Base-by-base conservation (phyloP, 202 grass and related monocot genomes). In the Eragrostis tef region DNA sequence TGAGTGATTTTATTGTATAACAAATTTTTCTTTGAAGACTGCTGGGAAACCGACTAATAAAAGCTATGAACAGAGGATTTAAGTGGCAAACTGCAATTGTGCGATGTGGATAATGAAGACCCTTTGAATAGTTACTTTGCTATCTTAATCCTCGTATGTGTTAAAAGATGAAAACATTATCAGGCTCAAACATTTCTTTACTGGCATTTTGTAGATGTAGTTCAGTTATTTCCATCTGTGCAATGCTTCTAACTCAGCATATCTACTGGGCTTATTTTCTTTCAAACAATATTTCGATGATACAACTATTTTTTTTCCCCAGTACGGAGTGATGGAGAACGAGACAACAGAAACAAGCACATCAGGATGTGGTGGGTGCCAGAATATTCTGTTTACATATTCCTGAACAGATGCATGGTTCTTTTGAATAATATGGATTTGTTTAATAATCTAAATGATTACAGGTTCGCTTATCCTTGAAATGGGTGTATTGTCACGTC, bases 321-420 rank as follows among this genome's bases (percentile, higher is more conserved):
- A 98, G 95, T 76, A 98, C 9, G 95, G 95, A 83, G 92, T 98
- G 65, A 89, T 93, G 79, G 92, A 94, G 78, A 93, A 93, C 67
- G 92, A 98, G 77, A 98, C 88, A 81, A 88, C 90, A 88, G 95
- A 98, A 93, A 94, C 95, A 67, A 98, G 92, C 85, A 98, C 95
- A 90, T 98, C 95, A 76, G 95, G 95, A 21, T 98, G 92, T 73
- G 95, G 95, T 98, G 73, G 83, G 92, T 85, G 34, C 74, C 31
- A 83, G 58, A 75, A 64, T 46, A 50, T 51, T 75, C 39, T 81
- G 64, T 49, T 39, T 36, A 16, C 44, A 39, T 64, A 75, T 45
- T 86, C 16, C 59, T 81, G 22, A 7, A 52, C 53, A 34, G 77
- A 62, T 65, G 49, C 61, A 71, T 81, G 56, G 53, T 60, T 78